Percentiles rank a stretch among this genome's conserved stretches.
phyloP scores from a whole-genome alignment of 2,329 filamentous ascomycete species.

The Calonectria pseudoreteaudii region DNA sequence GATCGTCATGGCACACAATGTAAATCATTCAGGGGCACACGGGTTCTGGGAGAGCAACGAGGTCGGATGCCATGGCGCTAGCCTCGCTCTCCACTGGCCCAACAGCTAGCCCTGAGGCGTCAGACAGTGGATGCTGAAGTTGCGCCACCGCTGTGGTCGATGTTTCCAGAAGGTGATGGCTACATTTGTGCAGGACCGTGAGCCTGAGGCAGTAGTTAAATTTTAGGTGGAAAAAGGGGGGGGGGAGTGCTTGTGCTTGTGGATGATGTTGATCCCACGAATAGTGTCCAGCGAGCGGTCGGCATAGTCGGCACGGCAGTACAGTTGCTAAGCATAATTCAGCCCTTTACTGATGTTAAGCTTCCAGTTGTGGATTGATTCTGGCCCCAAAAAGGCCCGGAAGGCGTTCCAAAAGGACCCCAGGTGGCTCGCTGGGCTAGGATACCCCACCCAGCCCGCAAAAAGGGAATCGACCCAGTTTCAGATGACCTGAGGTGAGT shows the following conservation, averaged over 20 bases:
- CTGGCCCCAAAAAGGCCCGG: background rate
- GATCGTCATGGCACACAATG: slow-evolving; percentile 22
- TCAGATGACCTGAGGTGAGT: background rate
- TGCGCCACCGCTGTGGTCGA: background rate
- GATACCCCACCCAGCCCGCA: slow-evolving; percentile 1
- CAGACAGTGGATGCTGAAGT: background rate
- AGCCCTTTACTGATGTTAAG: slow-evolving; percentile 1
- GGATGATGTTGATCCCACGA: background rate
- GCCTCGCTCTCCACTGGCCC: background rate
- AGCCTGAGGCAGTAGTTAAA: background rate
- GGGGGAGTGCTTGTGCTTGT: background rate
- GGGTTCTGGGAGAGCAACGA: background rate
- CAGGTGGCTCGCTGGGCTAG: background rate
- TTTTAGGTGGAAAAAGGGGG: background rate
- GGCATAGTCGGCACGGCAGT: slow-evolving; percentile 3
- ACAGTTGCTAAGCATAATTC: background rate
- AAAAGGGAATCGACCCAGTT: background rate
- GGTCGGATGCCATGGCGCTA: background rate
- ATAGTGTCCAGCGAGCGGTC: background rate
- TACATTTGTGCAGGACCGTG: background rate
- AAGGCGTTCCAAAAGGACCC: background rate
- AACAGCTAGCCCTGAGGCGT: background rate
- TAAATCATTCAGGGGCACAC: slow-evolving; percentile 14
- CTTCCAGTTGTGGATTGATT: slow-evolving; percentile 6
- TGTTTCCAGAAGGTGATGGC: background rate